These are phyloP conservation scores for Neopestalotiopsis sp. DNA, from an alignment of 2,329 filamentous ascomycete genomes.

Conservation along the genomic window DNA sequence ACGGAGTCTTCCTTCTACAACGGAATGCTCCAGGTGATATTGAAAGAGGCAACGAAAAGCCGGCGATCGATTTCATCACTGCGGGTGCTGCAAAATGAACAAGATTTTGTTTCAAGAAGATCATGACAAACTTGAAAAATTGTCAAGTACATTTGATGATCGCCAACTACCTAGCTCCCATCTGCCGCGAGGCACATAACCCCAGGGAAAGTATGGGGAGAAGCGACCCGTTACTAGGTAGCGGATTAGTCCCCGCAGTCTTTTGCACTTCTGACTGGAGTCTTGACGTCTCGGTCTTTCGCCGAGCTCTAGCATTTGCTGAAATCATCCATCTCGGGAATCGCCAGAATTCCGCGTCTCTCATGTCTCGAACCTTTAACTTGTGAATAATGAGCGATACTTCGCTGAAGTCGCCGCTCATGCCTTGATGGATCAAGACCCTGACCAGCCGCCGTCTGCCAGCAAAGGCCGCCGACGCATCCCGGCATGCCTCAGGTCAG, in stretches of 20 bases:
- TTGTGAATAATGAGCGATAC: neutral
- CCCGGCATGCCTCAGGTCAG: conserved; percentile 12
- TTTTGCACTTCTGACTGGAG: neutral
- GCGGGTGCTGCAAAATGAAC: too few species aligned
- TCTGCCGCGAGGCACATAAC: too few species aligned
- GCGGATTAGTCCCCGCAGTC: neutral
- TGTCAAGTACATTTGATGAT: too few species aligned
- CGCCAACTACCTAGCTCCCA: too few species aligned
- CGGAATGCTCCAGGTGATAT: neutral
- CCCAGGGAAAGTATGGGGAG: neutral
- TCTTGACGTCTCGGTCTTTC: neutral
- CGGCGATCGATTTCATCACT: too few species aligned
- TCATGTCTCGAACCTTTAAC: neutral
- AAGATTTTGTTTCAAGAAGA: too few species aligned
- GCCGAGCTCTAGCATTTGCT: neutral
- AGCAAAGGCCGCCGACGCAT: conserved; percentile 3
- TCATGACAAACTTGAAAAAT: too few species aligned
- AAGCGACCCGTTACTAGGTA: neutral
- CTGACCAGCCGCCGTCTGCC: conserved; percentile 1
- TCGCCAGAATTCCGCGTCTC: neutral
- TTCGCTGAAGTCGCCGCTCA: neutral
- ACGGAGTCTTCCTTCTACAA: neutral
- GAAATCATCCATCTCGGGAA: neutral
- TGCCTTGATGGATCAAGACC: conserved; percentile 1
- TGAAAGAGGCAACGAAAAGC: neutral